Base-by-base conservation (phyloP, 495 filamentous ascomycete species). In the Aspergillus homomorphus region DNA sequence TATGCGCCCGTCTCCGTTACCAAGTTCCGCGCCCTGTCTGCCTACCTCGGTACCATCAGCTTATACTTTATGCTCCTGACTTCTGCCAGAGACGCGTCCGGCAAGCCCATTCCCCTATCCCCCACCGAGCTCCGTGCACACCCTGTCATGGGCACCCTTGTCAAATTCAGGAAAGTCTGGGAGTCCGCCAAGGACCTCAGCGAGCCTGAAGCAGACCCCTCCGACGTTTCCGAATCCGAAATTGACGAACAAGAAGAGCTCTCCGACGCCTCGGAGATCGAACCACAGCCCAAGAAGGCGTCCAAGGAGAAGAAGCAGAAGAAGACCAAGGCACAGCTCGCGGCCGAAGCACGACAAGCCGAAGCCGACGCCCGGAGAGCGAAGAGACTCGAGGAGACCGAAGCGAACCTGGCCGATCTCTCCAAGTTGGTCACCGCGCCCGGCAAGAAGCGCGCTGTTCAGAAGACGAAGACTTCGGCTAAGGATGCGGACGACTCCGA, bases 1-100 rank as follows among this genome's bases (percentile, higher is more conserved):
- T 64, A 56, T 20, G 62, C 70, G n/a, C 74, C 79, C 3, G 69
- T 79, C 59, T 79, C 82, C n/a, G 79, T 90, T 6, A 72, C 89
- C 50, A 91, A 94, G 66, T 74, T 85, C 61, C 86, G 87, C 61
- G 84, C 92, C 22, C 71, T 96, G 23, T 87, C 87, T 26, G 86
- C 91, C 46, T 96, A 98, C 69, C 76, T 98, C 18, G 92, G 87
- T 38, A 80, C 90, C 0, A 77, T 98, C 65, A 85, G 87, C 56
- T 91, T 96, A 85, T 98, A 98, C 70, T 96, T 98, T 69, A 89
- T 91, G 55, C 80, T 98, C 43, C 75, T 98, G 24, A 88, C 90
- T 23, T 95, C 90, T 2, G 81, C 88, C 15, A 74, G 84, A 49
- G 80, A 74, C 23, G 64, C 82, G 16, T 75, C 77, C 41, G 66